Percentiles rank a stretch among this genome's conserved stretches.
phyloP scores from a whole-genome alignment of 208 protist genomes.

The Angomonas deanei region DNA sequence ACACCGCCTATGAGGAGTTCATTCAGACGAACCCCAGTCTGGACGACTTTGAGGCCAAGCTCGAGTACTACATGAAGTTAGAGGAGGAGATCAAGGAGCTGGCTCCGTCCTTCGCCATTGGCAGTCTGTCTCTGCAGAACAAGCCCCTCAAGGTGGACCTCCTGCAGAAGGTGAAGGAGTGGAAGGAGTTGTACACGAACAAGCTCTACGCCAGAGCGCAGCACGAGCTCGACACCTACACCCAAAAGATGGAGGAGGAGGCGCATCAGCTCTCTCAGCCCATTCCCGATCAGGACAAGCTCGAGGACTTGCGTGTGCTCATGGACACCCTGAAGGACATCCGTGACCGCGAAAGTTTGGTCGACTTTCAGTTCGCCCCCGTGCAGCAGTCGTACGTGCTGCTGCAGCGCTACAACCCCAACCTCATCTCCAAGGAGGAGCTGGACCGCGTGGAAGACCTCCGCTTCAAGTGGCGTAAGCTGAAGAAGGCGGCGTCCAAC shows the following conservation, averaged over 20 bases:
- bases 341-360: constrained; percentile 85
- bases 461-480: constrained; percentile 89
- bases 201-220: constrained; percentile 93
- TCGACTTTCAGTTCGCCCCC: constrained; percentile 92
- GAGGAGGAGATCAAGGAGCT: constrained; percentile 89
- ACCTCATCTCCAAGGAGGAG: constrained; percentile 94
- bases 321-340: constrained; percentile 92
- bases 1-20: constrained; percentile 91
- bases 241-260: constrained; percentile 93
- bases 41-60: constrained; percentile 91
- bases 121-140: constrained; percentile 90
- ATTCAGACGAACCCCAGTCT: constrained; percentile 67
- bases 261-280: constrained; percentile 77
- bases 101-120: constrained; percentile 85
- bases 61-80: constrained; percentile 85
- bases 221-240: constrained; percentile 84
- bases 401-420: constrained; percentile 85
- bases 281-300: constrained; percentile 91
- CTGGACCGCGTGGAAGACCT: constrained; percentile 93
- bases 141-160: constrained; percentile 92
- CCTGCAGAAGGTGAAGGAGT: constrained; percentile 79
- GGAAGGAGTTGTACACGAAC: constrained; percentile 93
- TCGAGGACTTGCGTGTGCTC: constrained; percentile 93
- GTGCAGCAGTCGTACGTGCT: constrained; percentile 93
- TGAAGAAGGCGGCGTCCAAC: constrained; percentile 72